Evolutionary conservation across 768 basidiomycete species (phyloP), one percentile per base, ranked within the genome.

Genomic region (Hericium erinaceus): DNA sequence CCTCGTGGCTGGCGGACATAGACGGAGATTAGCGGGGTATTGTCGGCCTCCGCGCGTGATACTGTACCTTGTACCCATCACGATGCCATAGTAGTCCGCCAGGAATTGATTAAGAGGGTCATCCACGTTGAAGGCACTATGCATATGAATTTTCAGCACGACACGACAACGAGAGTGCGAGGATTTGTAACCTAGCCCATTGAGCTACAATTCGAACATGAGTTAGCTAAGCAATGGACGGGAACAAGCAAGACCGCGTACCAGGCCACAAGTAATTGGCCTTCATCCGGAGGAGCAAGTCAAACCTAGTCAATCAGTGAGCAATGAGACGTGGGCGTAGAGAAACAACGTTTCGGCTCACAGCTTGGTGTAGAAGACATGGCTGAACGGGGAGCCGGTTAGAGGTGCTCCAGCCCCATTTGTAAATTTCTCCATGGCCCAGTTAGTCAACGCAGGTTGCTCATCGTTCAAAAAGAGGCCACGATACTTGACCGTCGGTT

Each of bases 401-500:
- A 74, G 67, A 2, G 71, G 55, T 0, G 76, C 70, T 5, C 80
- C 81, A 4, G 81, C 80, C 2, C 82, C 82, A 58, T 85, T 84
- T 11, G 81, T 83, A 67, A 84, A 87, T 62, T 81, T 83, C 60
- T 81, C 81, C 61, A 76, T 73, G 11, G 84, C 87, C 87, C 87
- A 89, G 62, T 80, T 82, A 61, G 82, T 80, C 52, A 88, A 66
- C 33, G 81, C 80, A 7, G 87, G 87, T 63, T 86, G 82, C 66
- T 89, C 87, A 61, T 89, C 86, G 65, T 89, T 89, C 60, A 89
- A 69, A 73, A 89, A 84, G 48, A 87, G 79, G 15, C 81, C 87
- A 38, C 86, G 79, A 62, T 84, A 87, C 64, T 86, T 81, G 57
- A 89, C 83, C 8, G 80, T 81, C 3, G 87, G 85, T 13, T 75